Percentiles rank a stretch among this genome's conserved stretches.
Conservation (phyloP, 306 rosid genomes). For the Vachellia pachyceras region DNA sequence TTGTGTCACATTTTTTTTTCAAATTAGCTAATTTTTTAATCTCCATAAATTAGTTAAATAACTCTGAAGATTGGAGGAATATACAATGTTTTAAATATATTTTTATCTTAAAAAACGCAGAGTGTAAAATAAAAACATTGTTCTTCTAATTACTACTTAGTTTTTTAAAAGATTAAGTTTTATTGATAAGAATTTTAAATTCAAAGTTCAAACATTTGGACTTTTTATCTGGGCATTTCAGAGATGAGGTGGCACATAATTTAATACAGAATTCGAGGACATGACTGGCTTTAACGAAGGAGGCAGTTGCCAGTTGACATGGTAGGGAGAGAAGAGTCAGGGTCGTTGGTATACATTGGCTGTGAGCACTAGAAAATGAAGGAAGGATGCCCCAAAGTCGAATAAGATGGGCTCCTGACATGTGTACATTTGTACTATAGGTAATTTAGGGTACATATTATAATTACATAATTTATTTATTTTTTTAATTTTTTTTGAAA, state of each 20-base stretch:
- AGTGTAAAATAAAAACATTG: neutral
- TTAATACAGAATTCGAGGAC: neutral
- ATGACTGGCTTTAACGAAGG: neutral
- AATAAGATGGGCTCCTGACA: no score
- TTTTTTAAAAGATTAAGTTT: neutral
- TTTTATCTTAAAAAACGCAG: neutral
- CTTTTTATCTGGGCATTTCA: neutral
- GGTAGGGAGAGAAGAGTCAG: neutral
- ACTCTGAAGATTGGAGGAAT: no score
- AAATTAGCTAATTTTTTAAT: no score
- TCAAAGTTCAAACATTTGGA: neutral
- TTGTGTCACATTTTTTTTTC: no score
- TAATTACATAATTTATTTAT: no score
- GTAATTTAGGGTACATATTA: no score
- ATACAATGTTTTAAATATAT: no score
- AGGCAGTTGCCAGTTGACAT: neutral
- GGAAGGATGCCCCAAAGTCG: no score
- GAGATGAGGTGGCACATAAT: neutral
- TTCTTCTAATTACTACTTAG: neutral
- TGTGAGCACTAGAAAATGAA: neutral
- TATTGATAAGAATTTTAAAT: neutral
- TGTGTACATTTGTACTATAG: no score
- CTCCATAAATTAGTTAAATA: no score
- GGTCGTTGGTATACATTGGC: no score
- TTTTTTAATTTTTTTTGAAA: no score